These are phyloP conservation scores for Jaenimonas drosophilae DNA, from an alignment of 208 protist genomes.

Conservation along the genomic window DNA sequence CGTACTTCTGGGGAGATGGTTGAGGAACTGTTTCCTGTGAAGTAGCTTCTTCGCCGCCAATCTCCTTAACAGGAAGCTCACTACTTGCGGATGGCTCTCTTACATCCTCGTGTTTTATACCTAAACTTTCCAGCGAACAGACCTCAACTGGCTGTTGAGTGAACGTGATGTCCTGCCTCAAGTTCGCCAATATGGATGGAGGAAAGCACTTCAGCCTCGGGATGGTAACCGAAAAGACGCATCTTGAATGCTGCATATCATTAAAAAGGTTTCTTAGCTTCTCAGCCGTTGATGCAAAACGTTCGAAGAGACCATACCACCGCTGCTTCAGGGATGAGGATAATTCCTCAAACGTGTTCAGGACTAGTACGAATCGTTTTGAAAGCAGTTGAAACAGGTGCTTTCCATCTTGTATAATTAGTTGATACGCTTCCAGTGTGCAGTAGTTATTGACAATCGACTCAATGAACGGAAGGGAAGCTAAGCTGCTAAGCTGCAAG, in stretches of 20 bases:
- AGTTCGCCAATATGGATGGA: conserved; percentile 14
- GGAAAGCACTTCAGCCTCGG: conserved; percentile 47
- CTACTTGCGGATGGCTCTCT: no score
- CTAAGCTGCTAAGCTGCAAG: conserved; percentile 17
- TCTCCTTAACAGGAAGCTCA: no score
- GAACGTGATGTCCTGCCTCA: conserved; percentile 31
- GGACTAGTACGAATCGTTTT: conserved; percentile 41
- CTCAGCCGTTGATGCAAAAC: conserved; percentile 19
- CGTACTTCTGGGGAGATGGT: no score
- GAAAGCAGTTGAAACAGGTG: conserved; percentile 49
- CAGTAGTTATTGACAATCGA: conserved; percentile 70
- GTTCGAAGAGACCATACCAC: conserved; percentile 31
- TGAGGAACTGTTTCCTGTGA: no score
- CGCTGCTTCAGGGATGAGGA: conserved; percentile 18
- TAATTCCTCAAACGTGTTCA: conserved; percentile 52
- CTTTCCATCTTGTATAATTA: conserved; percentile 51
- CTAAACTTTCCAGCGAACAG: conserved; percentile 39
- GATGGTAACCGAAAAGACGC: conserved; percentile 35
- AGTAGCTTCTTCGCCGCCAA: no score
- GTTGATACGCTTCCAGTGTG: conserved; percentile 58
- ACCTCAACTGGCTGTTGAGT: conserved; percentile 18
- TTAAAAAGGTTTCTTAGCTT: conserved; percentile 35
- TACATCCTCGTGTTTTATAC: conserved; percentile 28
- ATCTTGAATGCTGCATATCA: conserved; percentile 31
- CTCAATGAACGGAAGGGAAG: conserved; percentile 29